A percentile compares a stretch with the other conserved stretches of the same genome.
Evolutionary conservation across 306 rosid species (phyloP).

Genomic region (Vigna reflexopilosa): DNA sequence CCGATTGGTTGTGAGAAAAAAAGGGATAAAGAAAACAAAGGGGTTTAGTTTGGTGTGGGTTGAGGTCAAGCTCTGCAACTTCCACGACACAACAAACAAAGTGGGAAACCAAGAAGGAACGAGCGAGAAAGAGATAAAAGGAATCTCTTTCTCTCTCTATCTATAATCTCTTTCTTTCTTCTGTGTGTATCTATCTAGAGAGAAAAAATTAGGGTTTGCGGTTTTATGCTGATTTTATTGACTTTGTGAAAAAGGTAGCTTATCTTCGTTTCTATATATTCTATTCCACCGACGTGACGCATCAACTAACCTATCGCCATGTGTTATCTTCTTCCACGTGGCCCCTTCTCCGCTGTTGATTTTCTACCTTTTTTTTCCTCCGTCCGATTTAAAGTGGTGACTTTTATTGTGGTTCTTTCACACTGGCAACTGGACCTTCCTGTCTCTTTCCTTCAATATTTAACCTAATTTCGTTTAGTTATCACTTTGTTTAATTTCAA

Average conservation of each 20-base stretch:
- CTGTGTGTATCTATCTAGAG: conserved; percentile 29
- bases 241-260: conserved; percentile 29
- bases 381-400: conserved; percentile 30
- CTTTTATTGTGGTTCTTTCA: conserved; percentile 22
- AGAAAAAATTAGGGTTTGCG: conserved; percentile 52
- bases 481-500: not conserved
- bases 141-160: conserved; percentile 44
- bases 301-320: conserved; percentile 31
- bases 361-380: not conserved
- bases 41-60: not conserved
- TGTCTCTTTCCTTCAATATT: conserved; percentile 2
- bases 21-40: not conserved
- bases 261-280: conserved; percentile 35
- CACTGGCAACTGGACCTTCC: not conserved
- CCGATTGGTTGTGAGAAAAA: conserved; percentile 31
- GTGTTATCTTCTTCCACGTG: conserved; percentile 5
- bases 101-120: conserved; percentile 39
- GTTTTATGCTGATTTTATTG: conserved; percentile 42
- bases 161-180: not conserved
- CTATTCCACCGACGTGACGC: conserved; percentile 49
- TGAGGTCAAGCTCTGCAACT: conserved; percentile 54
- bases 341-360: not conserved
- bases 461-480: not conserved
- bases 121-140: conserved; percentile 49
- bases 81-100: conserved; percentile 41